Evolutionary conservation across 2,329 filamentous ascomycete species (phyloP), one percentile per base, ranked within the genome.

Genomic region (Penicillium vulpinum): DNA sequence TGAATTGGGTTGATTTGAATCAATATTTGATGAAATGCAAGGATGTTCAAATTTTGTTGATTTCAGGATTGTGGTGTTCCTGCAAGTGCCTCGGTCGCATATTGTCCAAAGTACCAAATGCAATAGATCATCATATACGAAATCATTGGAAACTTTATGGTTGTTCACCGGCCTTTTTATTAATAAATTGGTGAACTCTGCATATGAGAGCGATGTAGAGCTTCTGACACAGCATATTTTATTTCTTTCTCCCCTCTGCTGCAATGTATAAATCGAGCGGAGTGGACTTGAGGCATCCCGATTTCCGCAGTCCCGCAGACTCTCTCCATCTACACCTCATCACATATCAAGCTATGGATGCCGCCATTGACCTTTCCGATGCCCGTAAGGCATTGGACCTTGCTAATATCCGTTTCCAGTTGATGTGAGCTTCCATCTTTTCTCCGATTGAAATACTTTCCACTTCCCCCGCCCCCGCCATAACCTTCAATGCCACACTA

Each of bases 331-430:
- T 55, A 18, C 58, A 53, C 59, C 52, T 29, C 54, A 58, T 45
- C 50, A 29, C 18, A 55, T 54, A 24, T 35, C 26, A 13, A 48
- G 51, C 62, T 52, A 99, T 99, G 94, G 94, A 99, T 74, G 83
- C 90, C 18, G 86, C 91, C 46, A 91, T 97, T 70, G 92, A 97
- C 74, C 85, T 96, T 59, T 90, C 87, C 38, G 90, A 97, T 76
- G 85, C 88, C 70, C 85, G 86, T 64, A 90, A 91, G 79, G 92
- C 93, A 16, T 81, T 99, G 68, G 92, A 97, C 73, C 84, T 99
- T 47, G 83, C 86, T 61, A 91, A 94, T 72, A 99, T 97, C 73
- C 90, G 94, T 62, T 96, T 91, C 77, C 91, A 96, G 76, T 80
- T 97, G 61, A 95, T 96, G 92, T 95, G 77, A 77, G 85, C 75